A percentile compares a stretch with the other conserved stretches of the same genome.
Conservation (phyloP, 2,329 filamentous ascomycete species). For the Teratosphaeria epicoccoides region DNA sequence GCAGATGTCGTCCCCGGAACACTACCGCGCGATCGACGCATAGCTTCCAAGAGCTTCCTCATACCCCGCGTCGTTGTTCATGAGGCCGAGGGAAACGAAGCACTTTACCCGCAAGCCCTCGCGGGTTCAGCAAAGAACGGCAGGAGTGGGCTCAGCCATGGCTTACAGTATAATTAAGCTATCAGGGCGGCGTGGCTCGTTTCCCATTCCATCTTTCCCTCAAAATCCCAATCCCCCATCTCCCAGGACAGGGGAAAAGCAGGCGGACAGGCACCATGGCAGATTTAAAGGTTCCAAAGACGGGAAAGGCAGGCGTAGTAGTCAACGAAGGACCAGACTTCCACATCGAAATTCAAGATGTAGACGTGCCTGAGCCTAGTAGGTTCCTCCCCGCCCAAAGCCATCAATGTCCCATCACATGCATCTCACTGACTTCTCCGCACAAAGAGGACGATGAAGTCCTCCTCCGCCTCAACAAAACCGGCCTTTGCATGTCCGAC, state of each 20-base stretch:
- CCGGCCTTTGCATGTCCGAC: conserved; percentile 48
- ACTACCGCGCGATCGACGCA: too few species aligned
- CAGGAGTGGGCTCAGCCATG: too few species aligned
- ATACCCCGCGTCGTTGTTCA: too few species aligned
- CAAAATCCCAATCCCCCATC: too few species aligned
- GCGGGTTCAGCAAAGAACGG: too few species aligned
- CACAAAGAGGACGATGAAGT: conserved; percentile 35
- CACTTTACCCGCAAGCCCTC: too few species aligned
- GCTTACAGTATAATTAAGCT: too few species aligned
- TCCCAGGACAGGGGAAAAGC: too few species aligned
- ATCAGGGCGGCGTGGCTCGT: too few species aligned
- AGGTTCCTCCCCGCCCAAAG: conserved; percentile 8
- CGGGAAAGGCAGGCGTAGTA: conserved; percentile 42
- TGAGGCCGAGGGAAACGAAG: too few species aligned
- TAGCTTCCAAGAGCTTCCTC: too few species aligned
- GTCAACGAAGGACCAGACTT: conserved; percentile 43
- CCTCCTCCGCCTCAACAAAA: conserved; percentile 47
- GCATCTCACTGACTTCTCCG: background rate
- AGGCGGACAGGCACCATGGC: conserved; percentile 7
- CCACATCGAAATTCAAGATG: conserved; percentile 36
- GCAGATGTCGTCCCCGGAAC: too few species aligned
- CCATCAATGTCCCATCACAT: conserved; percentile 4
- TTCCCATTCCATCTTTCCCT: background rate
- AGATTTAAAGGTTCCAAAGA: conserved; percentile 33
- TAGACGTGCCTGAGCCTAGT: conserved; percentile 41